Evolutionary conservation across 306 rosid genomes (phyloP), one percentile per base, ranked within the genome.

Genomic region (Canavalia gladiata): DNA sequence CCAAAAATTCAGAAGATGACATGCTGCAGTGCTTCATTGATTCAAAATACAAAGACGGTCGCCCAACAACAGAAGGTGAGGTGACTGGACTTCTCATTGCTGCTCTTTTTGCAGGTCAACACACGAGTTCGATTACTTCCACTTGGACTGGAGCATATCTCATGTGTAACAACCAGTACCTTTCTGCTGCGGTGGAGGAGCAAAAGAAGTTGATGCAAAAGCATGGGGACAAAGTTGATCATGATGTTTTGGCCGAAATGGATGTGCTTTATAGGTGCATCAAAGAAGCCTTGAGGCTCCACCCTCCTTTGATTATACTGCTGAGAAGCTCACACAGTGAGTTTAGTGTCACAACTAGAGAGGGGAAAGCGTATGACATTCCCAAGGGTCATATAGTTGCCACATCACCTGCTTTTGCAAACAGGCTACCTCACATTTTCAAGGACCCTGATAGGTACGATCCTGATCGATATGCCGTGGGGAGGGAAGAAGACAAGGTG

Each of bases 81-180:
- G 92, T 93, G 82, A 95, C 99, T 5, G 99, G 99, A 52, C 83
- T 95, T 83, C 96, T 95, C 80, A 95, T 95, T 68, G 87, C 87
- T 2, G 84, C 87, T 0, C 87, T 84, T 39, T 84, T 84, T 1
- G 87, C 87, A 0, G 87, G 99, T 7, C 99, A 95, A 82, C 99
- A 95, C 84, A 95, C 98, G 5, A 95, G 99, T 72, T 95, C 99
- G 3, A 93, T 95, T 78, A 93, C 99, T 77, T 95, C 99, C 56
- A 90, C 97, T 84, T 95, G 98, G 99, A 93, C 99, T 0, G 99
- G 99, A 33, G 97, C 98, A 33, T 93, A 91, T 81, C 96, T 95
- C 81, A 86, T 95, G 52, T 68, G 86, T 37, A 85, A 95, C 89
- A 88, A 85, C 66, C 55, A 90, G 84, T 91, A 86, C 86, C 85